Conservation (phyloP, 2,329 filamentous ascomycete genomes). For the Grosmannia huntii region DNA sequence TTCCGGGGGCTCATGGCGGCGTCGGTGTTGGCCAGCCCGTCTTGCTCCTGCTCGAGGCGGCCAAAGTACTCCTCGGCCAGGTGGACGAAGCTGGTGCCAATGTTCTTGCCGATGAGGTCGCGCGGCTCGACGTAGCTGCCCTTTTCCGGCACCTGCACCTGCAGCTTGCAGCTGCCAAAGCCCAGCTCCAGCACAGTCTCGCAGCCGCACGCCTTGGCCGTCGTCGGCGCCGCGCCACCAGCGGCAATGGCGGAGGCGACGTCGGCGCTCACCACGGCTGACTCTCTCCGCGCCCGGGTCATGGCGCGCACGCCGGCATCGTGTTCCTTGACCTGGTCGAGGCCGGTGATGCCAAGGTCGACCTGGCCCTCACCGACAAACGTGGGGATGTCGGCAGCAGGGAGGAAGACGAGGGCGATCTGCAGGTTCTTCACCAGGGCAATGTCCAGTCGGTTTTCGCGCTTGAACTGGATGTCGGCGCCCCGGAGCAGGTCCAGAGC, state of each 20-base stretch:
- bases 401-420: slow-evolving; percentile 92
- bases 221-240: slow-evolving; percentile 20
- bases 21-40: slow-evolving; percentile 24
- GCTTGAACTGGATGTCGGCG: slow-evolving; percentile 90
- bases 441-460: slow-evolving; percentile 91
- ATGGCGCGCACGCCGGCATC: slow-evolving; percentile 48
- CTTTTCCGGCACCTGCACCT: slow-evolving; percentile 92
- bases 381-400: slow-evolving; percentile 91
- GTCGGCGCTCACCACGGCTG: slow-evolving; percentile 27
- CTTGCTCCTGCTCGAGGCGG: slow-evolving; percentile 49
- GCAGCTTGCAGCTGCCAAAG: slow-evolving; percentile 83
- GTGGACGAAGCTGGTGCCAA: slow-evolving; percentile 89
- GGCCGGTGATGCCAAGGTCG: slow-evolving; percentile 87
- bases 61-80: slow-evolving; percentile 76
- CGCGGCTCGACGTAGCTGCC: slow-evolving; percentile 56
- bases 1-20: slow-evolving; percentile 28
- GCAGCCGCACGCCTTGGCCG: slow-evolving; percentile 42
- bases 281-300: slow-evolving; percentile 31
- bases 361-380: slow-evolving; percentile 89
- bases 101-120: slow-evolving; percentile 80
- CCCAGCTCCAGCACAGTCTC: slow-evolving; percentile 82
- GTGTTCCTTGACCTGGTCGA: slow-evolving; percentile 86
- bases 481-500: slow-evolving; percentile 84
- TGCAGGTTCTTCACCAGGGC: slow-evolving; percentile 94
- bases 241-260: not conserved